Conservation (phyloP, 106 monocot genomes). For the Agapanthus africanus region DNA sequence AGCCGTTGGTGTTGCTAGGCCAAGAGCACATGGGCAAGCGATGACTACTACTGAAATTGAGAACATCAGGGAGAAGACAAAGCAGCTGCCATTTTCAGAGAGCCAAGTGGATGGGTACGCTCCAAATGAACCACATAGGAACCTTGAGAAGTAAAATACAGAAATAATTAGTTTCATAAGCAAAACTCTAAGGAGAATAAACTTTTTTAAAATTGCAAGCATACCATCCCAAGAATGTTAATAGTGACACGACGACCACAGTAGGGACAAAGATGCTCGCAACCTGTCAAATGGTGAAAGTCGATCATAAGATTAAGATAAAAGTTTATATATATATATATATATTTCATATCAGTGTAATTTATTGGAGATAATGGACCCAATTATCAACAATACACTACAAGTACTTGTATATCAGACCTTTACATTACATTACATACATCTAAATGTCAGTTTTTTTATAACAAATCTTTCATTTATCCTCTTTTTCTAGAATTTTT, state of each 20-base stretch:
- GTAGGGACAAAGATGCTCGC: conserved; percentile 88
- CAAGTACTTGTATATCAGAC: too few relatives aligned
- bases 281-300: conserved; percentile 68
- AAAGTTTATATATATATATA: too few relatives aligned
- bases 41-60: conserved; percentile 95
- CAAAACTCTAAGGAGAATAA: not conserved
- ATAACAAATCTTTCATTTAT: too few relatives aligned
- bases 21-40: conserved; percentile 98
- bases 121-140: conserved; percentile 74
- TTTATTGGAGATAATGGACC: too few relatives aligned
- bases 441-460: too few relatives aligned
- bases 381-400: too few relatives aligned
- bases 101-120: conserved; percentile 82
- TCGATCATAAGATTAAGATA: too few relatives aligned
- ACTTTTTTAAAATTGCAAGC: conserved; percentile 6
- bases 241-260: conserved; percentile 55
- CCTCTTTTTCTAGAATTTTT: too few relatives aligned
- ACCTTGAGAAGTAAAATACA: conserved; percentile 41
- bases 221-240: conserved; percentile 89
- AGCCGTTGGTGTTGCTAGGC: conserved; percentile 94
- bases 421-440: too few relatives aligned
- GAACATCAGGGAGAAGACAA: conserved; percentile 96
- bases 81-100: conserved; percentile 63
- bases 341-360: too few relatives aligned
- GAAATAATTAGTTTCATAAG: conserved; percentile 3